phyloP scores from a whole-genome alignment of 768 basidiomycete species.

The Leucocoprinus leucothites region DNA sequence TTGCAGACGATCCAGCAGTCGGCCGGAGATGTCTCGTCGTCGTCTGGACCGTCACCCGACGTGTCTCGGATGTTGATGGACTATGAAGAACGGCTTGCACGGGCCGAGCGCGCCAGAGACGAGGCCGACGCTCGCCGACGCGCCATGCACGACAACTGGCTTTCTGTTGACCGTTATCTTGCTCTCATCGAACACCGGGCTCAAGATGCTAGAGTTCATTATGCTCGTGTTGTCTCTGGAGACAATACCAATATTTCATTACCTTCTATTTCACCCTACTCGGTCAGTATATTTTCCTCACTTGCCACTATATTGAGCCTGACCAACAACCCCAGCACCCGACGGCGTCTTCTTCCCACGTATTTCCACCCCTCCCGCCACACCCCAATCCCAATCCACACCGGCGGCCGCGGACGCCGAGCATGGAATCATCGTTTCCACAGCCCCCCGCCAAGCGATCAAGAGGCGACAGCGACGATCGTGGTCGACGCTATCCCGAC shows the following conservation, averaged over 20 bases:
- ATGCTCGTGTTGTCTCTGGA: constrained; percentile 40
- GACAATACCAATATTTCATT: constrained; percentile 38
- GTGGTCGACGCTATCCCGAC: constrained; percentile 26
- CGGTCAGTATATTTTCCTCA: constrained; percentile 1
- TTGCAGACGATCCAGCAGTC: constrained; percentile 11
- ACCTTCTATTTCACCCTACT: constrained; percentile 29
- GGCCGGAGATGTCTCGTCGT: constrained; percentile 16
- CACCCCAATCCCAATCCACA: constrained; percentile 30
- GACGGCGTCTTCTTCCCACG: constrained; percentile 16
- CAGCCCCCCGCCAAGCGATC: constrained; percentile 35
- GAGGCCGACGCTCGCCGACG: constrained; percentile 49
- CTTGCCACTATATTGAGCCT: constrained; percentile 3
- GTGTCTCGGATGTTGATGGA: constrained; percentile 33
- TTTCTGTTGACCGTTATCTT: constrained; percentile 47
- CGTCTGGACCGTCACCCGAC: constrained; percentile 11
- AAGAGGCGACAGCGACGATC: constrained; percentile 21
- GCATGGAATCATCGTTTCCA: constrained; percentile 38
- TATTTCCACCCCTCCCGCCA: constrained; percentile 37
- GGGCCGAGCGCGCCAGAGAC: constrained; percentile 51
- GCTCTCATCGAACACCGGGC: constrained; percentile 39
- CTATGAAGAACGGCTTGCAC: constrained; percentile 46
- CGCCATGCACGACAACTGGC: constrained; percentile 46
- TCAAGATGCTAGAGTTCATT: constrained; percentile 47
- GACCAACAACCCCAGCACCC: constrained; percentile 16
- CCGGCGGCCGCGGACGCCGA: constrained; percentile 32